Evolutionary conservation across 1,139 yeast species (phyloP), one percentile per base, ranked within the genome.

Genomic region (Hyphopichia fennica): DNA sequence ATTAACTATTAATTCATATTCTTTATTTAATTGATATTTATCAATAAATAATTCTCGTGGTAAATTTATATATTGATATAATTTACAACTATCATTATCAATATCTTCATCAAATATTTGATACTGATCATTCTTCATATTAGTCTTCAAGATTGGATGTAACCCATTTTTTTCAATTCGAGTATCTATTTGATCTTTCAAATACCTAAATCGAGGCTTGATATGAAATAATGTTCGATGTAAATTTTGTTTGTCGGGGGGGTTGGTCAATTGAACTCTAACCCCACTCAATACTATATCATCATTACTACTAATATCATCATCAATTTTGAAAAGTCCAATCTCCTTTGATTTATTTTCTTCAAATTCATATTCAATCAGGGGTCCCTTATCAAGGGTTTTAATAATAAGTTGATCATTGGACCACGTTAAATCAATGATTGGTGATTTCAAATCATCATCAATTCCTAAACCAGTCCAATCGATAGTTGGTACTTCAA

Each of bases 171-270:
- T 10, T 7, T 7, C 27, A 15, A 27, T 18, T 3, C 15, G 15
- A 15, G 6, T 4, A 3, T 33, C 13, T 5, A 7, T 20, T 4
- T 8, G 7, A n/a, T n/a, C 13, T n/a, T 17, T 7, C 14, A 41
- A 36, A 33, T 44, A 39, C 42, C 78, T 56, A 50, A 67, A 75
- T 43, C 75, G 60, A 9, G 78, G 78, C 44, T 70, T 70, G 10
- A 70, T 56, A 47, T 73, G 78, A 50, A 73, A 71, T 48, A 73
- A 49, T 1, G 79, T 73, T 41, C 63, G 63, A 45, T 62, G 65
- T 13, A 54, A 54, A 13, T 49, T 50, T 1, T 48, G 52, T 1
- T 45, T 50, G 4, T 34, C 40, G 18, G 37, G 35, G 7, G 25
- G 10, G 10, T 22, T 22, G 38, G 55, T 56, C 25, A 68, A 55